Base-by-base conservation (phyloP, 164 flowering plant genomes). In the Echeveria elegans region DNA sequence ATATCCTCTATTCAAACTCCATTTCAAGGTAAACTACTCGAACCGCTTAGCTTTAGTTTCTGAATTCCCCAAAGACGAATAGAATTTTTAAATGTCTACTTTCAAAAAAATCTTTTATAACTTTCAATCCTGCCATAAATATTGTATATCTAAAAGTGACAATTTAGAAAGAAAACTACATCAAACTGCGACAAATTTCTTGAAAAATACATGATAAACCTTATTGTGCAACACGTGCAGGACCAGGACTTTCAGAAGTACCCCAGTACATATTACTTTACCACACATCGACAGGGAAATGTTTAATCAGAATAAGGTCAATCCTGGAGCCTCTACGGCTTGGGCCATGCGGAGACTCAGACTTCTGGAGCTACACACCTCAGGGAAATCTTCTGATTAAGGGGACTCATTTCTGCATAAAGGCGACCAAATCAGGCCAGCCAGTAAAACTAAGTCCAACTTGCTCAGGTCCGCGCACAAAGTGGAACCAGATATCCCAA, bases 241-340 rank as follows among this genome's bases (percentile, higher is more conserved):
- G 97, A n/a, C 97, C 96, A 30, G 89, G 86, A 6, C 21, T 81
- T 7, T 58, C 82, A 6, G 71, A 81, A 40, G 43, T 38, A 9
- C 71, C 34, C 5, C 61, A 48, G 26, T 79, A 84, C 50, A 80
- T 83, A 62, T 31, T 86, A 31, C 74, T 91, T 10, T 86, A 79
- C 72, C 96, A 91, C 70, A 90, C 94, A 18, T 29, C 70, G 14
- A 87, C 90, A 0, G 94, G 94, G 1, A 88, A 85, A 1, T 89
- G 97, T 32, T 67, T 88, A 10, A 37, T 65, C 29, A 69, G 81
- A 28, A n/a, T n/a, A n/a, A 75, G 72, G 41, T 73, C 83, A 40
- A 7, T 70, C 11, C 1, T 70, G 0, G 82, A 74, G 16, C 83
- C 85, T 65, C 52, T 86, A 62, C 74, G 37, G 70, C 76, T 91